phyloP scores from a whole-genome alignment of 83 land plant species.

The Thuja plicata region DNA sequence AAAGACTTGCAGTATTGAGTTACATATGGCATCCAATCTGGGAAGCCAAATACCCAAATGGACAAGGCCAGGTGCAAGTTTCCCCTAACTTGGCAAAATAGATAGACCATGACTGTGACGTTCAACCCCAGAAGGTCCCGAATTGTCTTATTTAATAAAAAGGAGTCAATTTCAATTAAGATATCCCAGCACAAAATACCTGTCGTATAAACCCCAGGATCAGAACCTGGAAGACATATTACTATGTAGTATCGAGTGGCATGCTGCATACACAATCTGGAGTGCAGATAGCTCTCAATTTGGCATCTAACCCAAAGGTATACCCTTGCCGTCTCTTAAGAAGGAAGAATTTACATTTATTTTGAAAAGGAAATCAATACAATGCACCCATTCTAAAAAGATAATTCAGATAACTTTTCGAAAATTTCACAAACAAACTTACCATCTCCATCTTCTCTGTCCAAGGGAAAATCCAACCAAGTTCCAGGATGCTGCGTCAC shows the following conservation, averaged over 20 bases:
- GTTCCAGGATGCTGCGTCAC: conserved; percentile 88
- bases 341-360: not conserved
- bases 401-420: not conserved
- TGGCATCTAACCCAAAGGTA: not conserved
- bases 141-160: no score
- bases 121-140: not conserved
- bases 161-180: not conserved
- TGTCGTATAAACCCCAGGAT: not conserved
- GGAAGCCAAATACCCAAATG: no score
- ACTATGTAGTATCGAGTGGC: not conserved
- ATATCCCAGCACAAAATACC: no score
- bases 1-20: not conserved
- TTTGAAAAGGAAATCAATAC: no score
- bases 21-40: not conserved
- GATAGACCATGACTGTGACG: not conserved
- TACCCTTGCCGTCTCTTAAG: not conserved
- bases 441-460: conserved; percentile 77
- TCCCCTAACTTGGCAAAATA: not conserved
- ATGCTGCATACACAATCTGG: not conserved
- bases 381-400: not conserved
- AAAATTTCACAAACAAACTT: not conserved
- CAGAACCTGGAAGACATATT: not conserved
- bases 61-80: not conserved
- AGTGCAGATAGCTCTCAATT: not conserved
- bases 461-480: conserved; percentile 87